Evolutionary conservation across 495 filamentous ascomycete species (phyloP).

Genomic region (Tuber aestivum): DNA sequence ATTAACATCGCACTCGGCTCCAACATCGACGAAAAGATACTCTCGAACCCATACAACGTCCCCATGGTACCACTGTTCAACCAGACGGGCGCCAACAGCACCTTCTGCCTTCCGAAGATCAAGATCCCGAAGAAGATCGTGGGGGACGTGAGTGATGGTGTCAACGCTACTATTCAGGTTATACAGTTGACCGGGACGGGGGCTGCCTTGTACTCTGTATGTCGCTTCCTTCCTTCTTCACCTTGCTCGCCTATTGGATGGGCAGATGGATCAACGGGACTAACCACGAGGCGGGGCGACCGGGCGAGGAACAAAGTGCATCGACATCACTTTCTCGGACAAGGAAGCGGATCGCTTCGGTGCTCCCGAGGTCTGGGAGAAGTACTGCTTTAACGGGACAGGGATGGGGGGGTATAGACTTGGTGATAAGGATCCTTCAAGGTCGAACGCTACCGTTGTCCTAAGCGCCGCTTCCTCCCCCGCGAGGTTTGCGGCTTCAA

Average conservation of each 20-base stretch:
- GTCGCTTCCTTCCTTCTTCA: constrained; percentile 37
- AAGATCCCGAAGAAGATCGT: constrained; percentile 46
- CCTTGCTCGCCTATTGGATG: background rate
- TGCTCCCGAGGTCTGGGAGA: constrained; percentile 38
- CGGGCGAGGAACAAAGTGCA: constrained; percentile 48
- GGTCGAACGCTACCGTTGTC: background rate
- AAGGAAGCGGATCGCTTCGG: constrained; percentile 44
- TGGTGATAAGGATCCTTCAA: background rate
- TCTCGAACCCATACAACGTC: constrained; percentile 51
- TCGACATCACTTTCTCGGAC: constrained; percentile 55
- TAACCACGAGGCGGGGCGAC: background rate
- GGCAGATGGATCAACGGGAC: background rate
- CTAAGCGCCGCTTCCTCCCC: background rate
- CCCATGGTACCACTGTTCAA: constrained; percentile 53
- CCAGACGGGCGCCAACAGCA: constrained; percentile 54
- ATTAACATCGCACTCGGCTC: constrained; percentile 58
- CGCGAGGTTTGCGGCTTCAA: background rate
- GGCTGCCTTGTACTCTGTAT: constrained; percentile 55
- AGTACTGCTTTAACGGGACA: constrained; percentile 50
- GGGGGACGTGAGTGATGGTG: constrained; percentile 46
- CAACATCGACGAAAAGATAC: constrained; percentile 45
- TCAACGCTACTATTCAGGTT: constrained; percentile 53
- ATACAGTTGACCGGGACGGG: constrained; percentile 51
- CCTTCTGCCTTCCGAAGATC: constrained; percentile 53
- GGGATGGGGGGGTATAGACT: constrained; percentile 32